Evolutionary conservation across 2,329 filamentous ascomycete genomes (phyloP).

Genomic region (Pseudogymnoascus sp.): DNA sequence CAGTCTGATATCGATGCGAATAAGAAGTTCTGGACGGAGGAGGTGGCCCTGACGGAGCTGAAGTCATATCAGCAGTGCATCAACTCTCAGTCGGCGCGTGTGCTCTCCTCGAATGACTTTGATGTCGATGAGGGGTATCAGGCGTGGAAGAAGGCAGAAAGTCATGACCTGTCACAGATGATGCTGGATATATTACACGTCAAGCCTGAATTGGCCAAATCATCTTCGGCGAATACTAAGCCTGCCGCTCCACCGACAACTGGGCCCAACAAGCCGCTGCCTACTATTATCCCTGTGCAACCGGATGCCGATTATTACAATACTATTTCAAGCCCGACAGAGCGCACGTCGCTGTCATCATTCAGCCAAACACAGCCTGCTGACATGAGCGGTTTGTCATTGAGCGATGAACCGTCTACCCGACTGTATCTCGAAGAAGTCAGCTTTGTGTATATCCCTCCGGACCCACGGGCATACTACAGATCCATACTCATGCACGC

Average conservation of each 20-base stretch:
- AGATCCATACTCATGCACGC: conserved; percentile 74
- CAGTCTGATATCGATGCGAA: conserved; percentile 84
- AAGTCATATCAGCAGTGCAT: conserved; percentile 90
- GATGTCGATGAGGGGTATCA: conserved; percentile 83
- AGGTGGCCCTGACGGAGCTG: conserved; percentile 81
- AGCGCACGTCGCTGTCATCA: conserved; percentile 28
- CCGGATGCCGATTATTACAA: conserved; percentile 34
- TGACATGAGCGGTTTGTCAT: conserved; percentile 27
- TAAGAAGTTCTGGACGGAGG: conserved; percentile 79
- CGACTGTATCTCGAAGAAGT: conserved; percentile 46
- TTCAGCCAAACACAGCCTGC: conserved; percentile 36
- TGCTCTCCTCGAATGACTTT: conserved; percentile 79
- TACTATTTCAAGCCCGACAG: conserved; percentile 43
- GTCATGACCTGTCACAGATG: conserved; percentile 81
- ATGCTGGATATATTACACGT: conserved; percentile 85
- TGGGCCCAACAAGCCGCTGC: conserved; percentile 51
- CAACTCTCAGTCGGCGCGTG: conserved; percentile 65
- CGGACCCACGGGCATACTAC: conserved; percentile 76
- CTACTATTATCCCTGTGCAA: conserved; percentile 47
- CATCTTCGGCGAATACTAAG: conserved; percentile 39
- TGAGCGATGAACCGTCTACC: conserved; percentile 25
- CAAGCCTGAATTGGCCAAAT: conserved; percentile 75
- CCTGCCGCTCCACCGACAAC: conserved; percentile 33
- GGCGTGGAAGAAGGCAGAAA: conserved; percentile 85
- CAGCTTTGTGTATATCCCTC: conserved; percentile 82